Base-by-base conservation (phyloP, 345 rosid genomes). In the Euphorbia tirucalli region DNA sequence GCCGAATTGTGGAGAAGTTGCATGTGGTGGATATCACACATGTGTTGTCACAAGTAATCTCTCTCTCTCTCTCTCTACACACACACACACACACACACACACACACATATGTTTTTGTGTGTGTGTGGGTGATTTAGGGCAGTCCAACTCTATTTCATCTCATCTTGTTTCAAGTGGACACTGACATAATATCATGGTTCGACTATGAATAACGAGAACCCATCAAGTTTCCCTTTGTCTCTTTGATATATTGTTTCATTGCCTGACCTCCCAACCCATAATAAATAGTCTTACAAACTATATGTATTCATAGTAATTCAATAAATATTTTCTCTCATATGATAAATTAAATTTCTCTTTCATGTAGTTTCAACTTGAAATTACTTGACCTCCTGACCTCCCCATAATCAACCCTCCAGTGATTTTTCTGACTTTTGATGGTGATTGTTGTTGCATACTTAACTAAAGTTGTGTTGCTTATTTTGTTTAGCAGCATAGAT, bases 1-100 rank as follows among this genome's bases (percentile, higher is more conserved):
- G 60, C 95, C 95, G 31, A 80, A 72, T 67, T 89, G 95, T 63
- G 85, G 77, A 79, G 96, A 86, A 75, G 86, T 94, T 82, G 90
- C 91, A 70, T 89, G 97, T 32, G 98, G 98, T 82, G 96, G 98
- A 70, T 92, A 94, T 79, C 98, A 94, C 82, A 88, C 90, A 32
- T 92, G 97, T 77, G 85, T 85, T 59, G 76, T 94, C 69, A 87
- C 98, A 72, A 81, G 98, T 94, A 90, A 84, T 65, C 71, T 19
- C 31, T 76, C 66, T 39, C 44, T 63, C 71, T 52, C 50, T 65
- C 39, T 10, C 7, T 41, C 7, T 4, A 7, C 6, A 41, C 13
- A 41, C 1, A 41, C 39, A 35, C 39, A 35, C 3, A 35, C 7
- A 7, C n/a, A 7, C 6, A 41, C 13, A 41, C 1, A 41, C 39